Base-by-base conservation (phyloP, 2,329 filamentous ascomycete genomes). In the Aspergillus pseudotamarii region DNA sequence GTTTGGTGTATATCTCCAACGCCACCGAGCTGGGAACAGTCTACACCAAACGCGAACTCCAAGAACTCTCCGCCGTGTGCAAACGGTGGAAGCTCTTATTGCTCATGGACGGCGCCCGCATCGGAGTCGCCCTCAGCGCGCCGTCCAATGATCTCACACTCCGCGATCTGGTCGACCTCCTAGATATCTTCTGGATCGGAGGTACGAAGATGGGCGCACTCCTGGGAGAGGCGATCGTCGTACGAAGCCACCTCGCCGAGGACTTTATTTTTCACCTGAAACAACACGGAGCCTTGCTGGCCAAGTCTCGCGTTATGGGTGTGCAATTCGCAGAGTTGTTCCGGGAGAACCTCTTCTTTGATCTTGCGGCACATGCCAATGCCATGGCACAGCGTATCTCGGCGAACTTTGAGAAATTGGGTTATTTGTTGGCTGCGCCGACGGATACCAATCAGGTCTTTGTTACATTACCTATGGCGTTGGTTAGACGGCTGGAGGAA, bases 121-220 rank as follows among this genome's bases (percentile, higher is more conserved):
- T 85, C 9, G 76, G 75, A 10, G 72, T 73, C 6, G 83, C 83
- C 0, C 68, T 85, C 12, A 76, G 79, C 1, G 81, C 82, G 0
- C 70, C 67, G 11, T 72, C 69, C 26, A 83, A 81, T 45, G 80
- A 84, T 60, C 69, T 84, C 71, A 79, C 76, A 0, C 73, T 83
- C 6, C 66, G 67, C 0, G 83, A 85, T 59, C 71, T 85, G 6
- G 69, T 83, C 1, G 78, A 82, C 5, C 67, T 83, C 46, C 83
- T 81, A 0, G 83, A 85, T 60, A 82, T 85, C 23, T 85, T 85
- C 72, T 85, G 83, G 83, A 84, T 85, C 43, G 83, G 83, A 3
- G 83, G 83, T 0, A 85, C 83, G 5, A 85, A 85, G 65, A 82
- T 82, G 64, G 83, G 83, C 1, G 82, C 82, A 0, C 67, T 85